Evolutionary conservation across 371 early-diverging fungal genomes (phyloP).

Genomic region (Smittium culicis): DNA sequence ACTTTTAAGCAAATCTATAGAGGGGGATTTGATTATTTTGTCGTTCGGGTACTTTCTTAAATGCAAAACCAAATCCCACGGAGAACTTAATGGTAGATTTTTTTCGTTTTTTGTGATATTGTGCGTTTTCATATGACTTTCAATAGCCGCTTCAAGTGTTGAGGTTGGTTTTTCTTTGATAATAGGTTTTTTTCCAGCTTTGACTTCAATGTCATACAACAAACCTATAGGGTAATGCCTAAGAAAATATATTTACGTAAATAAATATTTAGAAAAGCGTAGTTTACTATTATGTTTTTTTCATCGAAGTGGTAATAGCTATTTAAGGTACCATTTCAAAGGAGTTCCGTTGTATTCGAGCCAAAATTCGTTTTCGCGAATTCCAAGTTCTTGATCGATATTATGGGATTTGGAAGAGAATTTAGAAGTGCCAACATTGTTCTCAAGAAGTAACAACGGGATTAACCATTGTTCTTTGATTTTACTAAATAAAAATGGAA

Average conservation of each 20-base stretch:
- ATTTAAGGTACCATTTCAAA: conserved; percentile 20
- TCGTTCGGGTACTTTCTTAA: conserved; percentile 21
- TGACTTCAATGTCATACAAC: conserved; percentile 26
- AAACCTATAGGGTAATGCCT: conserved; percentile 27
- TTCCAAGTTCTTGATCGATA: neutral
- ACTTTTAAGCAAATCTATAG: conserved; percentile 17
- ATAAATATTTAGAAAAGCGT: neutral
- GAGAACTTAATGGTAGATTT: neutral
- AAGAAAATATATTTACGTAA: neutral
- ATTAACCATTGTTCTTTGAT: conserved; percentile 26
- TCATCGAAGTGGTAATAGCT: too few species aligned
- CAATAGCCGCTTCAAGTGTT: neutral
- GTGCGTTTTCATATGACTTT: neutral
- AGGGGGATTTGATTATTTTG: conserved; percentile 16
- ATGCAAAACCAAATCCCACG: conserved; percentile 26
- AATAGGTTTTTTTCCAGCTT: neutral
- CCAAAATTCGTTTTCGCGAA: conserved; percentile 26
- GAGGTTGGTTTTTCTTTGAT: neutral
- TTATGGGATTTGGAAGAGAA: neutral
- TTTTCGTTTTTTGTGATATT: neutral
- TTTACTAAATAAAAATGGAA: conserved; percentile 18
- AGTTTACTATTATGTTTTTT: too few species aligned
- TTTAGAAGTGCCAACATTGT: conserved; percentile 2
- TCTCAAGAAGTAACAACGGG: conserved; percentile 22
- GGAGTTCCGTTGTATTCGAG: conserved; percentile 23